Evolutionary conservation across 2,329 filamentous ascomycete genomes (phyloP), one percentile per base, ranked within the genome.

Genomic region (Penicillium sp.): DNA sequence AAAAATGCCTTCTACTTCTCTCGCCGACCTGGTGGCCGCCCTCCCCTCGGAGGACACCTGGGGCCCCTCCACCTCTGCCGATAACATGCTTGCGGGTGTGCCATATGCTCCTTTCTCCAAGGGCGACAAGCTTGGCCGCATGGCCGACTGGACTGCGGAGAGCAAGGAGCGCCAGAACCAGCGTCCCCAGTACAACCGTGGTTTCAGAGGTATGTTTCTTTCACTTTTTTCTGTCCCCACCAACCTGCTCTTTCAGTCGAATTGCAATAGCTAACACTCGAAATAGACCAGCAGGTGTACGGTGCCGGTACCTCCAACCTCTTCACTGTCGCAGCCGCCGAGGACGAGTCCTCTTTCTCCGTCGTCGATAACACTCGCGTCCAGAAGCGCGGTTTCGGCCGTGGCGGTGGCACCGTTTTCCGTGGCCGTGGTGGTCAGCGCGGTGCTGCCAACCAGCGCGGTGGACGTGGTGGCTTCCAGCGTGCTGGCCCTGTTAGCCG

Each of bases 101-200:
- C 93, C 93, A 34, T 98, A 96, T 72, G 93, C 93, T 62, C 93
- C 93, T 54, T 98, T 93, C 78, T 96, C 90, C 60, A 98, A 98
- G 75, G 89, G 88, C 69, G 93, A 98, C 77, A 97, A 96, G 80
- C 79, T 98, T 53, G 93, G 93, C 66, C 90, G 93, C 70, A 97
- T 98, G 90, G 93, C 93, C 54, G 93, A 98, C 77, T 98, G 93
- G 93, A 95, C 90, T 17, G 68, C 83, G 42, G 93, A 96, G 68
- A 83, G 87, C 70, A 96, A 96, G 75, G 80, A 82, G 60, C 65
- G 69, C 61, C 76, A 79, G 53, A 77, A 89, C 64, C 85, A 86
- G 60, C 79, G 91, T 68, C 83, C 87, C 71, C 87, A 93, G 68
- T 97, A 95, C 72, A 89, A 91, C 72, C 81, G 91, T 61, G 93